Conservation (phyloP, 2,329 filamentous ascomycete genomes). For the Nigrospora sphaerica region DNA sequence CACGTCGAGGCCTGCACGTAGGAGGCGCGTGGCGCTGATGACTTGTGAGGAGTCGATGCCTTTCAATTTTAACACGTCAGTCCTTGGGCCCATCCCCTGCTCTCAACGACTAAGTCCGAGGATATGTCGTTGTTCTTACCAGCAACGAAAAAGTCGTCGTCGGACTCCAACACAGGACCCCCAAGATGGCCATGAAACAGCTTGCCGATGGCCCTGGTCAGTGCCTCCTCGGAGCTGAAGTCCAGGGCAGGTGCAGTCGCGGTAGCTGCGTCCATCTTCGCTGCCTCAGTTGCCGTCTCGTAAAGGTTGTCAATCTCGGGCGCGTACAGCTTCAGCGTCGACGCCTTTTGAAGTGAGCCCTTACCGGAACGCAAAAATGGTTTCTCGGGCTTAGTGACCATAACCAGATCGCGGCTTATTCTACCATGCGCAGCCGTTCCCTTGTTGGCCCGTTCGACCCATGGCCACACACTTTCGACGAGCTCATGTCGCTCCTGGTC, state of each 20-base stretch:
- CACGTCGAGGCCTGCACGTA: slow-evolving; percentile 24
- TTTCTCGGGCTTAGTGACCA: neutral
- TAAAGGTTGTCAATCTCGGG: neutral
- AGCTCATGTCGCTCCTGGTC: slow-evolving; percentile 18
- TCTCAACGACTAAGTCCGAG: neutral
- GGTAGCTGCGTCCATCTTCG: slow-evolving; percentile 14
- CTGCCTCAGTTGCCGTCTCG: neutral
- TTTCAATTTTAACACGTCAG: neutral
- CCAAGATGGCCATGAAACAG: slow-evolving; percentile 22
- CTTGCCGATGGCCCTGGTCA: slow-evolving; percentile 19
- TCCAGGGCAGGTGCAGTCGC: slow-evolving; percentile 18
- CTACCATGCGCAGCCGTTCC: slow-evolving; percentile 34
- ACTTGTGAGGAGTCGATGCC: slow-evolving; percentile 35
- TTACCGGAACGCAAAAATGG: neutral
- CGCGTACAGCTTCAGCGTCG: neutral
- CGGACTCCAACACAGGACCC: slow-evolving; percentile 17
- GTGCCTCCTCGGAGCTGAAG: slow-evolving; percentile 17
- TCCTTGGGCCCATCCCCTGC: neutral
- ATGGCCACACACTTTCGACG: slow-evolving; percentile 36
- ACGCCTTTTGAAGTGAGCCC: neutral
- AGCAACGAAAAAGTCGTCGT: slow-evolving; percentile 30
- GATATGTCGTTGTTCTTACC: neutral
- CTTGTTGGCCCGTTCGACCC: slow-evolving; percentile 33
- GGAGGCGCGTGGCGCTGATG: slow-evolving; percentile 26
- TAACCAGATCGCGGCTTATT: neutral